These are phyloP conservation scores for Yamadazyma paraphyllophila DNA, from an alignment of 805 yeast genomes.

Conservation along the genomic window DNA sequence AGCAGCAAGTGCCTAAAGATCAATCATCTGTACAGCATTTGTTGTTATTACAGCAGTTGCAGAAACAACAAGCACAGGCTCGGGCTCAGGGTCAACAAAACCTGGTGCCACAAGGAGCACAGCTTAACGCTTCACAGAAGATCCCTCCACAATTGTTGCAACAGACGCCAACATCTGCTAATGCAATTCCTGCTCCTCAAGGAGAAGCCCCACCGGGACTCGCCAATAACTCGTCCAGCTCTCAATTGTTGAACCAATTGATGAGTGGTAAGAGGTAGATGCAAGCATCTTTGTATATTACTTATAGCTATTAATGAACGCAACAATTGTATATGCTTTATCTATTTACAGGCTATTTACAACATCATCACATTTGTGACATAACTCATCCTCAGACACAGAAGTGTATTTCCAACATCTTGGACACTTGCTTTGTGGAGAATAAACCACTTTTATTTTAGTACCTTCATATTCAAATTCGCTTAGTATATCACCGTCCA, in stretches of 20 bases:
- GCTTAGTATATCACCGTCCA: conserved; percentile 7
- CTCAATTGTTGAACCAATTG: conserved; percentile 79
- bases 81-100: conserved; percentile 18
- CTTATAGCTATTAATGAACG: no score
- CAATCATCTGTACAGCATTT: conserved; percentile 10
- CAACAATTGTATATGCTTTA: no score
- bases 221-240: conserved; percentile 49
- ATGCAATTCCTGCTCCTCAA: conserved; percentile 29
- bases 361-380: conserved; percentile 61
- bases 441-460: conserved; percentile 37
- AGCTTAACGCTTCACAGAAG: conserved; percentile 13
- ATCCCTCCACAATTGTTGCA: conserved; percentile 12
- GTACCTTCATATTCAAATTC: conserved; percentile 18
- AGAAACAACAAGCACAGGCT: conserved; percentile 8
- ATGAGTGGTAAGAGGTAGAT: conserved; percentile 68
- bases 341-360: conserved; percentile 11
- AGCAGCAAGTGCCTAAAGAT: conserved; percentile 16
- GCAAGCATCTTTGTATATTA: no score
- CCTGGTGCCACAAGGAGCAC: no score
- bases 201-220: conserved; percentile 15
- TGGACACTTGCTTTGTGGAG: conserved; percentile 68
- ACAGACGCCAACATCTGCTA: conserved; percentile 15
- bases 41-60: conserved; percentile 11
- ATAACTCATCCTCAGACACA: conserved; percentile 48
- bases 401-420: conserved; percentile 89